Evolutionary conservation across 805 yeast genomes (phyloP), one percentile per base, ranked within the genome.

Genomic region (Debaryomyces maramus): DNA sequence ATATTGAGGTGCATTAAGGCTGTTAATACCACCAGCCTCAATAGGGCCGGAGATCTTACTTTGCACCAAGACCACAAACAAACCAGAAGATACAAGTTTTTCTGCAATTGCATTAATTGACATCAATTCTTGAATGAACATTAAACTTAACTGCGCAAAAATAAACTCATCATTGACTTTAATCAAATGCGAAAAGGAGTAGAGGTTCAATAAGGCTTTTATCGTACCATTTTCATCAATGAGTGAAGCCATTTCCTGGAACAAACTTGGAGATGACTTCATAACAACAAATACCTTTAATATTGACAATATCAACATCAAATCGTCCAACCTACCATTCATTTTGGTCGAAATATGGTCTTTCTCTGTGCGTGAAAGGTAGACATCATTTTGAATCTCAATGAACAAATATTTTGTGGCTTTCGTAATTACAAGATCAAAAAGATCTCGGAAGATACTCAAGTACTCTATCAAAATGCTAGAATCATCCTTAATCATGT

Each of bases 61-160:
- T 51, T 88, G 95, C 3, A 81, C 73, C 29, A 90, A 63, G 3
- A 80, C 80, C 40, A 85, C 77, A 41, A 64, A 65, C 24, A 90
- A 60, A 0, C 96, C 95, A 30, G 74, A 66, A 3, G 73, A 56
- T 10, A 85, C 73, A 36, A 89, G 66, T 35, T 73, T 77, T 40
- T 83, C 85, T 0, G 95, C 90, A 48, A 88, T 73, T 0, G 61
- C 63, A 32, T 78, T 80, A 8, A 80, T 68, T 0, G 78, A 64
- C 48, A 85, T 77, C 55, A 88, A 66, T 49, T 88, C 93, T 42
- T 79, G 77, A 22, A 89, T 69, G 47, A 78, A 86, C 51, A 79
- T 72, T 45, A 90, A 64, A 7, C 88, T 67, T 29, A 87, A 59
- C 46, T 86, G 90, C 0, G 93, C 91, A 53, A 85, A 78, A 0